Conservation (phyloP, 2,329 filamentous ascomycete genomes). For the Celoporthe dispersa region DNA sequence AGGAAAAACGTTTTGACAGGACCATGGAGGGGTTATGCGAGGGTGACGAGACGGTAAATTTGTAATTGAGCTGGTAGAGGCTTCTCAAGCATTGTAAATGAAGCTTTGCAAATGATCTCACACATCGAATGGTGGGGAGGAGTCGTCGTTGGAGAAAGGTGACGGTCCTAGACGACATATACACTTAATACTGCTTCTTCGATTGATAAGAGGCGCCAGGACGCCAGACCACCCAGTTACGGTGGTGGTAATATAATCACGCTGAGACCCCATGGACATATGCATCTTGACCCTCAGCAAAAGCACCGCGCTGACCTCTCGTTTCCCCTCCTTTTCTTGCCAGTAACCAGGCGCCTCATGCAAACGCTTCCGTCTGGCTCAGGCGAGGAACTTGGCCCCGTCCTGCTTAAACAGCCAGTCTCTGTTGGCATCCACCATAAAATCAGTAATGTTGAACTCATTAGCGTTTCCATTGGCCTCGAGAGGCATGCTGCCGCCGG, state of each 20-base stretch:
- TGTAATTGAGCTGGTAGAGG: not conserved
- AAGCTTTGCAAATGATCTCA: not conserved
- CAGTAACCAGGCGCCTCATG: not conserved
- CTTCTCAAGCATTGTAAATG: not conserved
- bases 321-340: not conserved
- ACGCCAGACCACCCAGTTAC: not conserved
- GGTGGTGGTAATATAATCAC: not conserved
- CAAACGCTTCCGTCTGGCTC: conserved; percentile 13
- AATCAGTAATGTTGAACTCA: conserved; percentile 79
- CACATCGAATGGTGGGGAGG: not conserved
- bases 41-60: not conserved
- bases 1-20: not conserved
- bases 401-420: conserved; percentile 74
- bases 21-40: not conserved
- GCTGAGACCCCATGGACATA: not conserved
- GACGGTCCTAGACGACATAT: not conserved
- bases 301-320: not conserved
- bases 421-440: conserved; percentile 73
- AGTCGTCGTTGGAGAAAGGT: not conserved
- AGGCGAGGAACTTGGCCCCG: conserved; percentile 35
- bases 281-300: not conserved
- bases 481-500: conserved; percentile 28
- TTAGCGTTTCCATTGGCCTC: conserved; percentile 45
- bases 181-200: not conserved
- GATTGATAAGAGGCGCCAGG: not conserved